Evolutionary conservation across 192 early-diverging fungal genomes (phyloP).

Genomic region (Physocladia obscura): DNA sequence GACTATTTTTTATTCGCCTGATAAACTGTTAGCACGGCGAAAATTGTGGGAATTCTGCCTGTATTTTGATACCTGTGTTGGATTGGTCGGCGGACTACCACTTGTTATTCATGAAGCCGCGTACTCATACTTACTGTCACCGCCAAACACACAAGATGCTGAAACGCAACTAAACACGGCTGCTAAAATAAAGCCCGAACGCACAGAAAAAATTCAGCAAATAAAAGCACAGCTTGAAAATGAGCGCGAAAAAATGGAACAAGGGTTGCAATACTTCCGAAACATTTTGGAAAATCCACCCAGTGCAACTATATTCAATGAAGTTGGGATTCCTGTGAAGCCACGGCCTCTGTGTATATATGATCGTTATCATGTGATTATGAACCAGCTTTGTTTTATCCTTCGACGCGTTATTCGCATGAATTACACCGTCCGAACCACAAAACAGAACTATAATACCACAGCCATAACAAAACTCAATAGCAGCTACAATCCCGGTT

Average conservation of each 20-base stretch:
- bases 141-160: too few relatives aligned
- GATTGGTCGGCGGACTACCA: slow-evolving; percentile 10
- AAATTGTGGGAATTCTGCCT: slow-evolving; percentile 24
- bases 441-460: too few relatives aligned
- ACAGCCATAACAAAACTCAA: too few relatives aligned
- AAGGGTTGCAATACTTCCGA: background rate
- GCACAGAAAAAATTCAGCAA: background rate
- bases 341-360: background rate
- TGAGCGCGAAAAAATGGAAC: background rate
- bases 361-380: background rate
- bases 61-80: slow-evolving; percentile 21
- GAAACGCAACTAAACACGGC: background rate
- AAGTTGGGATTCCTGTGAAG: background rate
- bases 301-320: slow-evolving; percentile 1
- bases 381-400: slow-evolving; percentile 22
- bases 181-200: background rate
- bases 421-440: slow-evolving; percentile 16
- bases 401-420: slow-evolving; percentile 23
- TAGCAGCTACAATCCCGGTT: slow-evolving; percentile 11
- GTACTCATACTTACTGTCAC: slow-evolving; percentile 8
- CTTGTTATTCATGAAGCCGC: slow-evolving; percentile 17
- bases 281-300: slow-evolving; percentile 13
- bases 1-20: background rate
- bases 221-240: background rate
- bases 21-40: slow-evolving; percentile 9